Evolutionary conservation across 2,329 filamentous ascomycete species (phyloP).

Genomic region (Eutypa lata): DNA sequence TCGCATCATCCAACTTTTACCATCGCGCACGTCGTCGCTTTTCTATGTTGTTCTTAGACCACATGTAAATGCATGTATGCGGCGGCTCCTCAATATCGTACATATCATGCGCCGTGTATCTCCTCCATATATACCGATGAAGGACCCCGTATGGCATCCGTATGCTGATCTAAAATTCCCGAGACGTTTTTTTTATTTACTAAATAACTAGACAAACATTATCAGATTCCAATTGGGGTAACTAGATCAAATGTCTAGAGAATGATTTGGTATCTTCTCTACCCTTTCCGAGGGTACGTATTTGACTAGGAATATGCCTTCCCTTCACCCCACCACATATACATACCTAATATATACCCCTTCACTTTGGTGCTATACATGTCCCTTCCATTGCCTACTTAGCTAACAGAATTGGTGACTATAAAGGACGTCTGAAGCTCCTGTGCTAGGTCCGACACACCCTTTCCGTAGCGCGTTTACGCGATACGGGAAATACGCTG

Average conservation of each 20-base stretch:
- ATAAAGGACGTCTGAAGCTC: slow-evolving; percentile 69
- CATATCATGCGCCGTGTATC: slow-evolving; percentile 18
- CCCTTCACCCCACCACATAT: not conserved
- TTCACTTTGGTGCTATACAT: not conserved
- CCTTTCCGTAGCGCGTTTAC: slow-evolving; percentile 63
- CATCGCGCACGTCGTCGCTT: not conserved
- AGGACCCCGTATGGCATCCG: not conserved
- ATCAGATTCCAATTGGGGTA: slow-evolving; percentile 7
- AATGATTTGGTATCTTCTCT: slow-evolving; percentile 77
- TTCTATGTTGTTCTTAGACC: too few relatives aligned
- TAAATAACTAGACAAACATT: slow-evolving; percentile 6
- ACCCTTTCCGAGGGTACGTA: slow-evolving; percentile 72
- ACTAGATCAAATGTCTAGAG: slow-evolving; percentile 20
- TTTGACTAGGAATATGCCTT: not conserved
- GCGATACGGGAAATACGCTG: slow-evolving; percentile 67
- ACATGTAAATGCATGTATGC: too few relatives aligned
- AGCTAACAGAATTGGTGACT: not conserved
- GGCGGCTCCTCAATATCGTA: not conserved
- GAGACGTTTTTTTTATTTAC: too few relatives aligned
- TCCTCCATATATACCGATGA: too few relatives aligned
- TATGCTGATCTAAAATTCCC: too few relatives aligned
- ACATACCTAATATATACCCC: not conserved
- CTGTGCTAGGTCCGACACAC: slow-evolving; percentile 60
- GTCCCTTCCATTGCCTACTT: slow-evolving; percentile 18
- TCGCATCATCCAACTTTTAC: not conserved